phyloP scores from a whole-genome alignment of 345 rosid species.

The Melaleuca alternifolia region DNA sequence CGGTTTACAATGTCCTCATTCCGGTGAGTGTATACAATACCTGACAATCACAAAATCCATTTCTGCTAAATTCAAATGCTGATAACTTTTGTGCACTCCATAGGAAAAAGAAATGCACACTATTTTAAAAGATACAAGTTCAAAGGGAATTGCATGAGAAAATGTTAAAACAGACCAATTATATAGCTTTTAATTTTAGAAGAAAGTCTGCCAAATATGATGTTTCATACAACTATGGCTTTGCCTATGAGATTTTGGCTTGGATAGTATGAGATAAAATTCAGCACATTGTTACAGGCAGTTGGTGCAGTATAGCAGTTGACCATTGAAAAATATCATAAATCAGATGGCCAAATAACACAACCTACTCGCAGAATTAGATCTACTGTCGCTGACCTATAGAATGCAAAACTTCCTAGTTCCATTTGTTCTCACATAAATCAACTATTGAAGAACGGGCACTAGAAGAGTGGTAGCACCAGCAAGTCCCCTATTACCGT shows the following conservation, averaged over 20 bases:
- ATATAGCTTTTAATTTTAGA: background rate
- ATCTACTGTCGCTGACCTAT: background rate
- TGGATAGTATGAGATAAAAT: background rate
- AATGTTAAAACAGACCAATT: background rate
- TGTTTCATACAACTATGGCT: background rate
- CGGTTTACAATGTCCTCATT: constrained; percentile 65
- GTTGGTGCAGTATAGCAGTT: background rate
- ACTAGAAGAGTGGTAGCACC: background rate
- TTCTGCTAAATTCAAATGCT: background rate
- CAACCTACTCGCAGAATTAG: background rate
- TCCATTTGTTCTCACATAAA: background rate
- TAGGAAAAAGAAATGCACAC: background rate
- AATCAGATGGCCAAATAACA: background rate
- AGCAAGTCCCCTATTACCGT: background rate
- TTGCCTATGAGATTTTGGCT: background rate
- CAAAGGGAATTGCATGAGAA: background rate
- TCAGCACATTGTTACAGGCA: background rate
- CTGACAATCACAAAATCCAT: constrained; percentile 16
- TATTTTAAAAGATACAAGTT: background rate
- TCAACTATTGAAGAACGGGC: background rate
- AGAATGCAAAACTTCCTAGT: background rate
- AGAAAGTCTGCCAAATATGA: background rate
- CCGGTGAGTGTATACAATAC: constrained; percentile 72
- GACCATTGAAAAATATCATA: background rate
- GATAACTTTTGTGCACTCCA: background rate